Base-by-base conservation (phyloP, 441 rosid genomes). In the Omphalea diandra region DNA sequence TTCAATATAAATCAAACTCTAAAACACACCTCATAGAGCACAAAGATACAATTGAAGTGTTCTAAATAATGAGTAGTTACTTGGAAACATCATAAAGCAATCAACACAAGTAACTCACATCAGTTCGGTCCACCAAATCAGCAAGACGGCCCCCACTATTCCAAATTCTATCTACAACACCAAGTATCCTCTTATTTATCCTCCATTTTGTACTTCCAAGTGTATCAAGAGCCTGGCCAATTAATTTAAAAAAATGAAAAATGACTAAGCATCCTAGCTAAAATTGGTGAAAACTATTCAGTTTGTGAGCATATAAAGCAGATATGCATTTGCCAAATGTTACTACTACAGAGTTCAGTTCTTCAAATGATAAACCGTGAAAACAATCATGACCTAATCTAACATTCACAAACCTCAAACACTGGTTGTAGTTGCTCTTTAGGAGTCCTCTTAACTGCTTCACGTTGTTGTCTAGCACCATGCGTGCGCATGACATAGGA, bases 171-270 rank as follows among this genome's bases (percentile, higher is more conserved):
- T 93, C 97, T 17, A 93, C 84, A 69, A 89, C 77, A 55, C 69
- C 83, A 76, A 96, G 92, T 38, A 91, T 85, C 80, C 89, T 85
- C 79, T 87, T 90, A 78, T 91, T 96, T 73, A 96, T 75, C 80
- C 93, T 91, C 99, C 99, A 96, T 82, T 83, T 96, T 62, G 98
- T 90, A 79, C 56, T 80, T 76, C 99, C 99, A 73, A 96, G 93
- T 0, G 94, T 91, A 89, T 96, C 91, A 85, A 96, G 69, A 69
- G 99, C 98, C 99, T 96, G 87, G 26, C 22, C 46, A 76, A 55
- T 50, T 69, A 60, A 67, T 36, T 66, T 29, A 47, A 64, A 63
- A 43, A 72, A 24, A 76, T 63, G 32, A 63, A 43, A 72, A 24
- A 76, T 63, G 32, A 65, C 56, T 44, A 71, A 67, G 33, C 35